These are phyloP conservation scores for Smallanthus sonchifolius DNA, from an alignment of 129 eudicot genomes.

Conservation along the genomic window DNA sequence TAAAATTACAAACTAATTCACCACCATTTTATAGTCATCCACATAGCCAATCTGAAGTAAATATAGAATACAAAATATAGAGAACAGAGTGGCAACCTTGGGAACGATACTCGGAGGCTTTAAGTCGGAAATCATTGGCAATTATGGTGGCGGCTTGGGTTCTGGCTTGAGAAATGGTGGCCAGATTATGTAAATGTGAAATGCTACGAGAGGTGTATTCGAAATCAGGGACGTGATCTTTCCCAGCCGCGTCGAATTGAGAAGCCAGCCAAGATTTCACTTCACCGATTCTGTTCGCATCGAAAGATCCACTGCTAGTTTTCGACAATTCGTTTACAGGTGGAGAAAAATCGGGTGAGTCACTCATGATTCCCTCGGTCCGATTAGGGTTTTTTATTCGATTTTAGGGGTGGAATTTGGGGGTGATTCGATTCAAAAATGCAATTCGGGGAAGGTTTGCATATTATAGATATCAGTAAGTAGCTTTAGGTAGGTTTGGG, in stretches of 20 bases:
- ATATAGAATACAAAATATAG: background rate
- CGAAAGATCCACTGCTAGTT: slow-evolving; percentile 44
- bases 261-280: slow-evolving; percentile 80
- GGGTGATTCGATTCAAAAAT: slow-evolving; percentile 13
- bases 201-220: slow-evolving; percentile 81
- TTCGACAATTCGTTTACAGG: slow-evolving; percentile 36
- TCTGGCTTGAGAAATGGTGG: slow-evolving; percentile 74
- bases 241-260: slow-evolving; percentile 84
- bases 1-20: background rate
- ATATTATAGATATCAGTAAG: too few species aligned
- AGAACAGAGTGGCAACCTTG: slow-evolving; percentile 48
- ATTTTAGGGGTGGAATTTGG: slow-evolving; percentile 2
- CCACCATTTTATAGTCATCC: background rate
- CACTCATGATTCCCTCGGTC: slow-evolving; percentile 39
- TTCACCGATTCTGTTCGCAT: slow-evolving; percentile 64
- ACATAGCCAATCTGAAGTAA: background rate
- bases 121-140: slow-evolving; percentile 80
- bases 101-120: slow-evolving; percentile 83
- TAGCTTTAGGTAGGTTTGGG: too few species aligned
- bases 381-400: background rate
- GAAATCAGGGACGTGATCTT: slow-evolving; percentile 78
- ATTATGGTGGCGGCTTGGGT: slow-evolving; percentile 91
- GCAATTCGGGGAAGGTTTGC: too few species aligned
- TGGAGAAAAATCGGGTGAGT: slow-evolving; percentile 39
- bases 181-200: slow-evolving; percentile 66